A percentile compares a stretch with the other conserved stretches of the same genome.
These are phyloP conservation scores for Globisporangium orthogonon DNA, from an alignment of 352 stramenopile genomes.

Conservation along the genomic window DNA sequence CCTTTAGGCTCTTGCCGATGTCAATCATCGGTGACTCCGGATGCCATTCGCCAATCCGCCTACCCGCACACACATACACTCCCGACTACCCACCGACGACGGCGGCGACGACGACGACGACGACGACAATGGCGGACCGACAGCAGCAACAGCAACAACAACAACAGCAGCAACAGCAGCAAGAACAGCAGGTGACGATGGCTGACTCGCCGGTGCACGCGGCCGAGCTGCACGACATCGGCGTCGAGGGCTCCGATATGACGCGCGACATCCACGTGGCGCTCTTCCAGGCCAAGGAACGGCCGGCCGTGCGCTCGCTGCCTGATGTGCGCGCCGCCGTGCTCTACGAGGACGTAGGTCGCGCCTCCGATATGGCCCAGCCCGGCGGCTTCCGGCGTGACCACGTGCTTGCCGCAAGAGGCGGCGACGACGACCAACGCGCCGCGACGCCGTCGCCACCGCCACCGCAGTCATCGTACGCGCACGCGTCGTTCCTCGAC, in stretches of 20 bases:
- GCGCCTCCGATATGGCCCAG: constrained; percentile 45
- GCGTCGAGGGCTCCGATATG: constrained; percentile 57
- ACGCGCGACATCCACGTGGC: constrained; percentile 63
- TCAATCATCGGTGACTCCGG: too few species aligned
- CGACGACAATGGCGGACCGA: constrained; percentile 1
- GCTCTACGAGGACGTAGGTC: constrained; percentile 49
- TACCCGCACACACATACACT: not conserved
- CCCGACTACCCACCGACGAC: not conserved
- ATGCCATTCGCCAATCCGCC: not conserved
- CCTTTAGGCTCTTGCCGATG: too few species aligned
- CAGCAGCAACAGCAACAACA: not conserved
- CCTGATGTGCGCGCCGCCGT: constrained; percentile 51
- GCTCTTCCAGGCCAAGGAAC: constrained; percentile 48
- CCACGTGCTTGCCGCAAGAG: constrained; percentile 35
- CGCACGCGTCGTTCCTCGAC: constrained; percentile 46
- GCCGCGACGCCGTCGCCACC: constrained; percentile 9
- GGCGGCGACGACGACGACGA: not conserved
- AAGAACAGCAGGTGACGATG: not conserved
- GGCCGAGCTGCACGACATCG: constrained; percentile 41
- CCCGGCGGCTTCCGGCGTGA: constrained; percentile 48
- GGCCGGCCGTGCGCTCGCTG: constrained; percentile 33
- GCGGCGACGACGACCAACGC: constrained; percentile 17
- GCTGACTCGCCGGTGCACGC: constrained; percentile 8
- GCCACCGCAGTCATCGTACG: constrained; percentile 24
- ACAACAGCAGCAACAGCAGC: not conserved